These are phyloP conservation scores for Leccinellum albellum DNA, from an alignment of 768 basidiomycete genomes.

Conservation along the genomic window DNA sequence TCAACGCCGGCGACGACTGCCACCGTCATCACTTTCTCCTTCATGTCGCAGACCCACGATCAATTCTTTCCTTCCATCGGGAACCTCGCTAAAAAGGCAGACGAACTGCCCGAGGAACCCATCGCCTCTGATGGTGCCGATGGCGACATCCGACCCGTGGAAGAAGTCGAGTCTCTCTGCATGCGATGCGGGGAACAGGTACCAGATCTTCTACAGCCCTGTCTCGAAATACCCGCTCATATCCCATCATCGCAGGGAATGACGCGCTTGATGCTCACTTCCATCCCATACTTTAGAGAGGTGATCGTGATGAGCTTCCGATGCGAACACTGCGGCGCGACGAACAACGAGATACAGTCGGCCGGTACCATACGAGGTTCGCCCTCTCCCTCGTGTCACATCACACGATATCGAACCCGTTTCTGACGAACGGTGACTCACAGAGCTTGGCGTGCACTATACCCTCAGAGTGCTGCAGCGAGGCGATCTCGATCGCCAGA, in stretches of 20 bases:
- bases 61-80: slow-evolving; percentile 59
- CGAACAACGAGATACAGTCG: slow-evolving; percentile 93
- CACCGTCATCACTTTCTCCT: neutral
- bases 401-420: too few relatives aligned
- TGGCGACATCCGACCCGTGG: slow-evolving; percentile 47
- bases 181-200: slow-evolving; percentile 91
- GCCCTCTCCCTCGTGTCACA: slow-evolving; percentile 31
- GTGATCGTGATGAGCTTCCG: slow-evolving; percentile 96
- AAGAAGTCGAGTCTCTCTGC: slow-evolving; percentile 88
- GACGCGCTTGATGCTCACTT: slow-evolving; percentile 85
- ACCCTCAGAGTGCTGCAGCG: slow-evolving; percentile 73
- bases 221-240: neutral
- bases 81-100: slow-evolving; percentile 48
- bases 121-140: slow-evolving; percentile 34
- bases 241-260: slow-evolving; percentile 57
- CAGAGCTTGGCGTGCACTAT: slow-evolving; percentile 82
- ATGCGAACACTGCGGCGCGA: slow-evolving; percentile 86
- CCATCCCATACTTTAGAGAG: slow-evolving; percentile 93
- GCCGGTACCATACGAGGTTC: slow-evolving; percentile 82
- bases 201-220: slow-evolving; percentile 29
- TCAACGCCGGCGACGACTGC: neutral
- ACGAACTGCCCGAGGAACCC: slow-evolving; percentile 29
- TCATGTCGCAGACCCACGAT: slow-evolving; percentile 21
- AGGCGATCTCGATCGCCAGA: slow-evolving; percentile 84
- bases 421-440: neutral